Evolutionary conservation across 2,329 filamentous ascomycete genomes (phyloP), one percentile per base, ranked within the genome.

Genomic region (Penicillium sp.): DNA sequence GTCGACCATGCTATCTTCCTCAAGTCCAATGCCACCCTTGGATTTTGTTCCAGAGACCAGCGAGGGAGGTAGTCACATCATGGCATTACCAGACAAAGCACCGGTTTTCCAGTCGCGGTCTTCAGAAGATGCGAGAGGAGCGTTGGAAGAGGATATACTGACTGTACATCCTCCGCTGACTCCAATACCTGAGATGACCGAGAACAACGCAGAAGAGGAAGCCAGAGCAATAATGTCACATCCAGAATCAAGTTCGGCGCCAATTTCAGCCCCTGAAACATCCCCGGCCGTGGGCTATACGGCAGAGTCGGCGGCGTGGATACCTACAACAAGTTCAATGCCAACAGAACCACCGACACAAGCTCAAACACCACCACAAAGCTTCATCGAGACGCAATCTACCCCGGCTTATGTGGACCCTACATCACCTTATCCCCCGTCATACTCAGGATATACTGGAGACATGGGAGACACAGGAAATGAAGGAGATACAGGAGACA

Each of bases 401-500:
- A 20, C 14, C 23, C 8, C 35, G 9, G 31, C 14, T 14, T 26
- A 20, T 27, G 20, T 24, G 6, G 13, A 18, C 14, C 36, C 23
- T 18, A 16, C n/a, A 29, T 26, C 34, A 9, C 18, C 27, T 9
- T 35, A 37, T 14, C 29, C 16, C 3, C 18, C 27, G 6, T 28
- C 11, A 16, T 34, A 32, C 27, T 5, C 27, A n/a, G 53, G 39
- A 9, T 48, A 59, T 2, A 28, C 26, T 4, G 51, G 6, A 16
- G 46, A 52, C 27, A 31, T 4, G 4, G 18, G 18, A 11, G 50
- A 59, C 2, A 26, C 26, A 6, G 52, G 6, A 18, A 44, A 52
- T 32, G 27, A 18, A 29, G 18, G 18, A 11, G 50, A 59, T 2
- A 22, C 23, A 6, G 52, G 6, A 18, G 46, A 52, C 3, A 20